Evolutionary conservation across 23 red algal genomes (phyloP).

Genomic region (Pyropia haitanensis): DNA sequence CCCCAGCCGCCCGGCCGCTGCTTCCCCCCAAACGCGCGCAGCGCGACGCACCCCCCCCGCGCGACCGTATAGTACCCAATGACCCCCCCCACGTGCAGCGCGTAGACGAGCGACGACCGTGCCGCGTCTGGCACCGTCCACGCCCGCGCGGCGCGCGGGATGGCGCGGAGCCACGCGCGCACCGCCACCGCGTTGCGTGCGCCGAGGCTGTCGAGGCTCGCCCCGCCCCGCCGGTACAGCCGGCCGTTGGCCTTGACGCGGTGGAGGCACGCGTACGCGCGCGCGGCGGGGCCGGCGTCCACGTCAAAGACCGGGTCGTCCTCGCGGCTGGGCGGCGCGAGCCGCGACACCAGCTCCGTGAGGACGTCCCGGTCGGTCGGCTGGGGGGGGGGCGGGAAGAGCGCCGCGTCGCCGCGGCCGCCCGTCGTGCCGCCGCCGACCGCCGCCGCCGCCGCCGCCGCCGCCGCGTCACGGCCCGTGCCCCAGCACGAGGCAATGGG

Average conservation of each 20-base stretch:
- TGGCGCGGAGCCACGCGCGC: slow-evolving; percentile 38
- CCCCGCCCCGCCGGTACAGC: slow-evolving; percentile 46
- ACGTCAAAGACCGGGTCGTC: too few relatives aligned
- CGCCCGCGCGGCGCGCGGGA: slow-evolving; percentile 32
- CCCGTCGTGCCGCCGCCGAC: too few relatives aligned
- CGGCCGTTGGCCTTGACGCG: slow-evolving; percentile 46
- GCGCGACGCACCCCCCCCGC: slow-evolving; percentile 35
- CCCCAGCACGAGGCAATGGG: too few relatives aligned
- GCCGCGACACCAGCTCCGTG: too few relatives aligned
- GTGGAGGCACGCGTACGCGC: slow-evolving; percentile 25
- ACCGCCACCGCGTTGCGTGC: slow-evolving; percentile 34
- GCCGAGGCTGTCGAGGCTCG: slow-evolving; percentile 32
- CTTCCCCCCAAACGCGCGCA: slow-evolving; percentile 58
- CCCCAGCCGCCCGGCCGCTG: neutral
- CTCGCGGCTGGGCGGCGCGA: too few relatives aligned
- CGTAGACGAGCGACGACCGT: slow-evolving; percentile 42
- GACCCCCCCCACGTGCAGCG: slow-evolving; percentile 55
- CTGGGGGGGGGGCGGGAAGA: too few relatives aligned
- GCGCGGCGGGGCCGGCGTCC: too few relatives aligned
- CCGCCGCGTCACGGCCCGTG: too few relatives aligned
- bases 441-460: too few relatives aligned
- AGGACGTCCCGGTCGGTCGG: too few relatives aligned
- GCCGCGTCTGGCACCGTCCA: slow-evolving; percentile 62
- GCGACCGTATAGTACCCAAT: slow-evolving; percentile 56
- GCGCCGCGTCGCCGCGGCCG: too few relatives aligned